A percentile compares a stretch with the other conserved stretches of the same genome.
Evolutionary conservation across 495 filamentous ascomycete genomes (phyloP).

Genomic region (Tuber calosporum): DNA sequence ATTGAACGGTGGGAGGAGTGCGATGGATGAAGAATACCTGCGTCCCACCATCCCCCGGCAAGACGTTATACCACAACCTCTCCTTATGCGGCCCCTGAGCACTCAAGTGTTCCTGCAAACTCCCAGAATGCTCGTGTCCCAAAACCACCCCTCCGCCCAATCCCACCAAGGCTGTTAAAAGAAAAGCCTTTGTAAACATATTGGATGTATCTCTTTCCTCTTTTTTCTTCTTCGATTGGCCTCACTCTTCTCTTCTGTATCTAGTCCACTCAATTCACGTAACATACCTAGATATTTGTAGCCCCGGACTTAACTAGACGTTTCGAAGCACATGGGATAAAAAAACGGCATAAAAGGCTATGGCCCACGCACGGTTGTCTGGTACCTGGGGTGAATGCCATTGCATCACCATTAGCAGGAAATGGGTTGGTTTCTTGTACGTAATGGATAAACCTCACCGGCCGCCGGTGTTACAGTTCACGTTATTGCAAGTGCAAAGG

Average conservation of each 20-base stretch:
- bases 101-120: slow-evolving; percentile 24
- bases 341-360: not conserved
- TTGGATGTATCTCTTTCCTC: not conserved
- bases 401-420: not conserved
- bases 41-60: slow-evolving; percentile 54
- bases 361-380: not conserved
- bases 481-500: not conserved
- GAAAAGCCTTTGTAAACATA: slow-evolving; percentile 24
- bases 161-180: slow-evolving; percentile 19
- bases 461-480: not conserved
- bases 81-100: slow-evolving; percentile 46
- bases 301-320: not conserved
- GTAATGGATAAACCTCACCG: slow-evolving; percentile 1
- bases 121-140: slow-evolving; percentile 31
- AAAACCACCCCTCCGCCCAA: slow-evolving; percentile 8
- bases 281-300: not conserved
- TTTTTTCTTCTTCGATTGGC: not conserved
- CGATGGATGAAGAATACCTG: slow-evolving; percentile 43
- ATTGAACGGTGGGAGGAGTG: not conserved
- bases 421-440: not conserved
- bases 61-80: slow-evolving; percentile 51
- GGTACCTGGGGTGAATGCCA: not conserved
- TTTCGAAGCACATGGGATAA: not conserved
- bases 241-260: not conserved
- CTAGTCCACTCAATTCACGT: not conserved